Base-by-base conservation (phyloP, 1,139 yeast genomes). In the Diutina mesorugosa region DNA sequence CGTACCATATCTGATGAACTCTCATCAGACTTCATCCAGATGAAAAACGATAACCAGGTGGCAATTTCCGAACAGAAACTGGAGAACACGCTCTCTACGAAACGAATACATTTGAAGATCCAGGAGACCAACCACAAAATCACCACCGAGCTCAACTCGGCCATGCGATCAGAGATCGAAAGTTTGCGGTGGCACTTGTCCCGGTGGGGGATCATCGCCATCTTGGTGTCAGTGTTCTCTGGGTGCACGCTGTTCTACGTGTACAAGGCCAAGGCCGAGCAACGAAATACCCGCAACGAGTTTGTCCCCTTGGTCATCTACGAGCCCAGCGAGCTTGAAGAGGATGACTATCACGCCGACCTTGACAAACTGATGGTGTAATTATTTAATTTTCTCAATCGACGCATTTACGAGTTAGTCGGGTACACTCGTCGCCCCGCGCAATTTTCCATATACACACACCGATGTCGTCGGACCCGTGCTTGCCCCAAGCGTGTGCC, bases 181-280 rank as follows among this genome's bases (percentile, higher is more conserved):
- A 83, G 85, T 59, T 76, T 91, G 60, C 76, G 98, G 64, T 93
- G 99, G 99, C 91, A 90, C 67, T 83, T 93, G 53, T 90, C 97
- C 5, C 77, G 97, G 58, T 82, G 95, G 69, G 97, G 98, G 38
- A 72, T 87, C 45, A 72, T 85, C 45, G 84, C 89, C 6, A 83
- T 87, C 51, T 65, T 76, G 56, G 67, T 73, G 2, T 68, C 73
- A 28, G 72, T 76, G 3, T 74, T 76, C 57, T 67, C 74, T 28
- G 78, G 74, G 8, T 73, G 77, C 60, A 68, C 75, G n/a, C 66
- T 70, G n/a, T 74, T 73, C 61, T 75, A 73, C 60, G 65, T 71
- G n/a, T 69, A 69, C 58, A 71, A 68, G 61, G 64, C 67, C 16
- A 68, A 66, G 57, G 60, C 66, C 10, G 64, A 64, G 14, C 66